Percentiles rank a stretch among this genome's conserved stretches.
Conservation (phyloP, 441 rosid genomes). For the Euphorbia neoarborescens region DNA sequence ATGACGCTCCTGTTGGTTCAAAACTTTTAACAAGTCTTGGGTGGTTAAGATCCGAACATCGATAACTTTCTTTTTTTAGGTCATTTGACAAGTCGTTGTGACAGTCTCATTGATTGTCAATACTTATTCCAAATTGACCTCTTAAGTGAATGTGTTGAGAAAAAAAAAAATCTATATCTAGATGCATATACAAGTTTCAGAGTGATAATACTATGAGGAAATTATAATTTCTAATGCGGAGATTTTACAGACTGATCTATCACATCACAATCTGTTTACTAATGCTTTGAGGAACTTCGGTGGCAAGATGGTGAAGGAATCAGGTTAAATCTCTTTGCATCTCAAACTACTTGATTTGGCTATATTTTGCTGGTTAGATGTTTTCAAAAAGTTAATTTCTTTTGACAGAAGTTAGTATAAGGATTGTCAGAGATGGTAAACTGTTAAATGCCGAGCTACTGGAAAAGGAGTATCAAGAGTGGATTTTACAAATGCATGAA, state of each 20-base stretch:
- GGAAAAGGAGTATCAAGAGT: slow-evolving; percentile 50
- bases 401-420: slow-evolving; percentile 33
- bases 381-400: slow-evolving; percentile 3
- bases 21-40: neutral
- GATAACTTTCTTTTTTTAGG: neutral
- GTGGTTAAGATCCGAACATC: neutral
- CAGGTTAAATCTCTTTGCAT: slow-evolving; percentile 29
- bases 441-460: slow-evolving; percentile 28
- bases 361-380: neutral
- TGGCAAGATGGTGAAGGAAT: slow-evolving; percentile 28
- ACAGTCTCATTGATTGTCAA: neutral
- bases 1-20: neutral
- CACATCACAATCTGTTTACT: slow-evolving; percentile 37
- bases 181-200: neutral
- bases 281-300: slow-evolving; percentile 42
- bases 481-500: slow-evolving; percentile 65
- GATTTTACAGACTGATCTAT: slow-evolving; percentile 43
- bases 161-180: too few species aligned
- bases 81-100: neutral
- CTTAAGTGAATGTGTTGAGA: too few species aligned
- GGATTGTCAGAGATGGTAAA: slow-evolving; percentile 34
- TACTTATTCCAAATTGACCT: neutral
- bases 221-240: neutral
- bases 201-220: neutral
- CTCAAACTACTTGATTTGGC: neutral